Base-by-base conservation (phyloP, 345 rosid species). In the Sisymbrium altissimum region DNA sequence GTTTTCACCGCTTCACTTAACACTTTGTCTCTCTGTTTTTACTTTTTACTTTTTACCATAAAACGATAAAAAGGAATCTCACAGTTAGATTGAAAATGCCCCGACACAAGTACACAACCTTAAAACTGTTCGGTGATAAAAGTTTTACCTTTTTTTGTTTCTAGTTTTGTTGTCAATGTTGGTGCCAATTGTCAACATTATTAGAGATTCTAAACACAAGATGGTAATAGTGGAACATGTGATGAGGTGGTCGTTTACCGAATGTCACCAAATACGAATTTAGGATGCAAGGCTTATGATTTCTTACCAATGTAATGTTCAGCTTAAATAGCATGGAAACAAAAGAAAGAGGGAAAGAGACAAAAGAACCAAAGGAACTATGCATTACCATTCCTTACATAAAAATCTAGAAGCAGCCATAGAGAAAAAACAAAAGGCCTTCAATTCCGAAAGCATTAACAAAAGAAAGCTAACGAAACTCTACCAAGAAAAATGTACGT, bases 1-100 rank as follows among this genome's bases (percentile, higher is more conserved):
- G 54, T 58, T 58, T 56, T 56, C 72, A 73, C 78, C 78, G 60
- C 78, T 38, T 74, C 66, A 40, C 49, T 23, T 8, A 8, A 33
- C 8, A 41, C 50, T 10, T 1, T 1, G 3, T 4, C n/a, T 38
- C 15, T 58, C 1, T 50, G 18, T 27, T 68, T 39, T 29, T 55
- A 1, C 43, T 14, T 18, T 33, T 15, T 7, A 1, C 5, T 32
- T 32, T 32, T 32, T 32, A 32, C 7, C 35, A 66, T 5, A 12
- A 65, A 4, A 65, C 19, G 27, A 49, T 9, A 4, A 18, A 48
- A 32, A 48, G 19, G 32, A 64, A 45, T 4, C 7, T 33, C 30
- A 45, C 11, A 12, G 17, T 10, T 23, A 29, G 17, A 18, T 33
- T 19, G 7, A 30, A 9, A 9, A 10, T 30, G 43, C n/a, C 40